A percentile compares a stretch with the other conserved stretches of the same genome.
phyloP scores from a whole-genome alignment of 441 rosid genomes.

The Gossypium davidsonii region DNA sequence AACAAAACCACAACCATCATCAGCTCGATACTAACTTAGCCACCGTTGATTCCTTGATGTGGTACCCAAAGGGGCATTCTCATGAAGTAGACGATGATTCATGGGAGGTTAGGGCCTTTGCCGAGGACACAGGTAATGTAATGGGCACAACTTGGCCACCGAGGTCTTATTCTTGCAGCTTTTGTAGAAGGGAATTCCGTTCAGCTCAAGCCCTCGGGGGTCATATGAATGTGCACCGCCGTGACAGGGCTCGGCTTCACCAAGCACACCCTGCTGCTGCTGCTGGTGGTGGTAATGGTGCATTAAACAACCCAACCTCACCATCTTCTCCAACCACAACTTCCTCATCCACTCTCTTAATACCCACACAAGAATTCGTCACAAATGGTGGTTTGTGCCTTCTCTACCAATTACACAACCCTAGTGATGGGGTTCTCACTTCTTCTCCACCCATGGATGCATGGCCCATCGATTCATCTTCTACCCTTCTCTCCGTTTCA shows the following conservation, averaged over 20 bases:
- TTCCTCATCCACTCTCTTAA: slow-evolving; percentile 32
- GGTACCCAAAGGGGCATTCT: not conserved
- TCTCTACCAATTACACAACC: slow-evolving; percentile 63
- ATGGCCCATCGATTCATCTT: slow-evolving; percentile 26
- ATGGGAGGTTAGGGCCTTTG: not conserved
- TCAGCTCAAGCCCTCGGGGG: not conserved
- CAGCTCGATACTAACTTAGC: not conserved
- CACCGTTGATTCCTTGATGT: not conserved
- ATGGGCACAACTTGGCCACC: not conserved
- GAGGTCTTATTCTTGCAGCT: not conserved
- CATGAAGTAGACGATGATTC: not conserved
- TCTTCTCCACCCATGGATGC: slow-evolving; percentile 26
- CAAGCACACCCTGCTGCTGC: not conserved
- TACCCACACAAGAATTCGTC: slow-evolving; percentile 42
- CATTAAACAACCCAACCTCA: not conserved
- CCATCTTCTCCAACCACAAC: slow-evolving; percentile 25
- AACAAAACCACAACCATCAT: slow-evolving; percentile 22
- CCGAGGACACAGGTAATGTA: not conserved
- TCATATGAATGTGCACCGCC: not conserved
- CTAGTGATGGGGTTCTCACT: slow-evolving; percentile 36
- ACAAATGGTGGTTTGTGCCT: slow-evolving; percentile 43
- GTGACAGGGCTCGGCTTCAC: not conserved
- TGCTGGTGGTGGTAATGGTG: too few relatives aligned
- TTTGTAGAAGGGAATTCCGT: not conserved
- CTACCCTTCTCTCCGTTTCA: slow-evolving; percentile 44